Base-by-base conservation (phyloP, 495 filamentous ascomycete species). In the Trichoderma erinaceum region DNA sequence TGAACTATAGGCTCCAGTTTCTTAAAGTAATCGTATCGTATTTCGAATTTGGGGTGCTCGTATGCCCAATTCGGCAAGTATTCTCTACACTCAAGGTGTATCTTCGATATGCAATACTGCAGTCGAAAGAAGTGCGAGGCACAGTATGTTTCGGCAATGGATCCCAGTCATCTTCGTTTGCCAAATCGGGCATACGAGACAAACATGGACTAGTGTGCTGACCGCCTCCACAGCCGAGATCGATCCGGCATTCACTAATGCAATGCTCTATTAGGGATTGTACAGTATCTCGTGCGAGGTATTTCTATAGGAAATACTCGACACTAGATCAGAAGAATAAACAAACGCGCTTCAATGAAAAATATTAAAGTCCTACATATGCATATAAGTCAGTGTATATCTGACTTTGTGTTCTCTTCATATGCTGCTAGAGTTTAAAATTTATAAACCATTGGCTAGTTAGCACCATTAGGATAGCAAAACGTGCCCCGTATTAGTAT, bases 101-200 rank as follows among this genome's bases (percentile, higher is more conserved):
- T 52, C 21, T 21, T 7, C 48, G 21, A 8, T 52, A 52, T 52
- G 48, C 48, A 52, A 52, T 52, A 52, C 18, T 21, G 21, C 48
- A 52, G 48, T 52, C 18, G 3, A 46, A 46, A 0, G 18, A 52
- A 52, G 48, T 52, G 11, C 5, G 21, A 52, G 6, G n/a, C 48
- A 52, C 48, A 52, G 21, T 23, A 52, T 21, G 4, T 18, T 52
- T 21, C 48, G 8, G 4, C 35, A 46, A 46, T 23, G 6, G 18
- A 3, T 25, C 10, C 5, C 23, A 3, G 27, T 3, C 23, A 27
- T 61, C 25, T 7, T 61, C 56, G 56, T 61, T 13, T 61, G 25
- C 56, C 56, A 18, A 61, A 61, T 61, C 16, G 25, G 56, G 56
- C 15, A 61, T 61, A 61, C 56, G 56, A 61, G 25, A 29, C 56